A percentile compares a stretch with the other conserved stretches of the same genome.
Conservation (phyloP, 164 flowering plant genomes). For the Stephania cephalantha region DNA sequence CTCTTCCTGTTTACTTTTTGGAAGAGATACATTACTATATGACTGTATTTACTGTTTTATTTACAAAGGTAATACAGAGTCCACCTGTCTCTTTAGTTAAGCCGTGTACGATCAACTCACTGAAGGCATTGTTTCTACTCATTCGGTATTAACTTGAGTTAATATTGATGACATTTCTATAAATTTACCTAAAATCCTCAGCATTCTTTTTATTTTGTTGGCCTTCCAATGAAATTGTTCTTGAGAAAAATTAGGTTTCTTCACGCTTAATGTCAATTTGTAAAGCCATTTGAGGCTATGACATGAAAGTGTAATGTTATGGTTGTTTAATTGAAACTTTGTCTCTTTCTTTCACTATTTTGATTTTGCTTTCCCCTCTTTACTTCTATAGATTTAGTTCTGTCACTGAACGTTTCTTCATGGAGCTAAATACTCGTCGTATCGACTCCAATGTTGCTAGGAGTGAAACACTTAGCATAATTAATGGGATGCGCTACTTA, state of each 20-base stretch:
- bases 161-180: background rate
- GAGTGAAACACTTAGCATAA: constrained; percentile 96
- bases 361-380: constrained; percentile 7
- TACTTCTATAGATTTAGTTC: constrained; percentile 74
- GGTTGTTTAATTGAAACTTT: constrained; percentile 4
- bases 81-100: background rate
- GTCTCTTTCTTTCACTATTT: background rate
- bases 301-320: background rate
- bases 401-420: constrained; percentile 96
- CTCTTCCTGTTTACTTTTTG: background rate
- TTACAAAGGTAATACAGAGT: background rate
- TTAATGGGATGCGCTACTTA: constrained; percentile 98
- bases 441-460: constrained; percentile 79
- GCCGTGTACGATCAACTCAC: background rate
- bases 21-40: background rate
- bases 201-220: background rate
- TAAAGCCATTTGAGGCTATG: background rate
- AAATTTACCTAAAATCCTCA: background rate
- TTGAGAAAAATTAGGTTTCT: background rate
- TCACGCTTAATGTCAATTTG: background rate
- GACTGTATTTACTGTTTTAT: background rate
- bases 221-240: background rate
- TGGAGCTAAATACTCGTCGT: constrained; percentile 90
- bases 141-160: background rate
- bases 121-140: background rate